Evolutionary conservation across 768 basidiomycete genomes (phyloP).

Genomic region (Mycena olivaceomarginata): DNA sequence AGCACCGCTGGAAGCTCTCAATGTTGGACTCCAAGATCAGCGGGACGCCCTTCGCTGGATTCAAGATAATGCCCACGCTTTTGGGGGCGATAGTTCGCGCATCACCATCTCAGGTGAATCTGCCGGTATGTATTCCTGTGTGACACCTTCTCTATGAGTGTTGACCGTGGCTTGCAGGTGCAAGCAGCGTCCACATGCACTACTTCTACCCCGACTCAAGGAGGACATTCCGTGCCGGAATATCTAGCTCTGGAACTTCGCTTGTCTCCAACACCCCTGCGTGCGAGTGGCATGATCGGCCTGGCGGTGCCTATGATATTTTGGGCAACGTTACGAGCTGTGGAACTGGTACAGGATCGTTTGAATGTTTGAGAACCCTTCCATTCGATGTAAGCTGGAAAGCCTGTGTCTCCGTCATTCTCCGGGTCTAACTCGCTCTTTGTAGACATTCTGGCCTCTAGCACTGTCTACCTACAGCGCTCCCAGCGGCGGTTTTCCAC

Average conservation of each 20-base stretch:
- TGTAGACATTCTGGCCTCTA: constrained; percentile 22
- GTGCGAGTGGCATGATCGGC: constrained; percentile 31
- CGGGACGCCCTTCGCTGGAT: constrained; percentile 26
- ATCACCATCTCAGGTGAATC: constrained; percentile 25
- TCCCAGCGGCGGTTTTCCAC: background rate
- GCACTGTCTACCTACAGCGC: background rate
- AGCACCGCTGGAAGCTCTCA: constrained; percentile 3
- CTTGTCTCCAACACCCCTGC: constrained; percentile 17
- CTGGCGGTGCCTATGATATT: constrained; percentile 16
- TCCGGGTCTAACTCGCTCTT: background rate
- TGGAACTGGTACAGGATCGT: constrained; percentile 24
- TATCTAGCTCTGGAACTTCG: constrained; percentile 23
- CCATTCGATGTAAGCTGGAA: constrained; percentile 20
- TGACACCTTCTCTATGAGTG: background rate
- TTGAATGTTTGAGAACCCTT: constrained; percentile 15
- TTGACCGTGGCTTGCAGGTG: background rate
- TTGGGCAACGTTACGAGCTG: constrained; percentile 25
- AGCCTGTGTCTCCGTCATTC: too few relatives aligned
- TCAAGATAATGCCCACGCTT: constrained; percentile 25
- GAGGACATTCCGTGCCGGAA: constrained; percentile 20
- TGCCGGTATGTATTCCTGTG: background rate
- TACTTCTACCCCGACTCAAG: constrained; percentile 12
- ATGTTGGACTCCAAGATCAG: constrained; percentile 28
- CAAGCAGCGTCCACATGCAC: constrained; percentile 24
- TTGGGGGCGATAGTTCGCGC: constrained; percentile 30